phyloP scores from a whole-genome alignment of 208 protist genomes.

The Herpetomonas tarakana region DNA sequence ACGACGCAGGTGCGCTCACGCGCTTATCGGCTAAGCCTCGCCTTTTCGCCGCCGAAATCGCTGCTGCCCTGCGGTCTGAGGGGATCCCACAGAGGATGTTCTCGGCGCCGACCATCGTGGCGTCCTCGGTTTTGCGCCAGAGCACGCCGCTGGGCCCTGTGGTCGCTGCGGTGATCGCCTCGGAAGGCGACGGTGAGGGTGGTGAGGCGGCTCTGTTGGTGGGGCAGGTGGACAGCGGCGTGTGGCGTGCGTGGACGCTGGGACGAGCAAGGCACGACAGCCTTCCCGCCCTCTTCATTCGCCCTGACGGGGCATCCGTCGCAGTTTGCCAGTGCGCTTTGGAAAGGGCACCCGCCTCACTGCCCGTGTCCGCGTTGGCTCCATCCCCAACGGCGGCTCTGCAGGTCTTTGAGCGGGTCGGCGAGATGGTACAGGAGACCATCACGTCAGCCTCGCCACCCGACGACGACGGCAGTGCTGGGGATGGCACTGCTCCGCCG shows the following conservation, averaged over 20 bases:
- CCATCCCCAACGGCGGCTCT: neutral
- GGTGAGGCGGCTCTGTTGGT: neutral
- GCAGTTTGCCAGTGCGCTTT: neutral
- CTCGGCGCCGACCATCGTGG: neutral
- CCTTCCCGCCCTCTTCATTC: neutral
- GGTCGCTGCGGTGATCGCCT: neutral
- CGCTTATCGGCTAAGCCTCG: neutral
- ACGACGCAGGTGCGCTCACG: slow-evolving; percentile 8
- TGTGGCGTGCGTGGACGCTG: neutral
- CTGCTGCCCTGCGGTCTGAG: neutral
- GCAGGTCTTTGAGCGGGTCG: neutral
- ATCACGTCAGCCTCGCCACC: neutral
- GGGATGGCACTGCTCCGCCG: neutral
- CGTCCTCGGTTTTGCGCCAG: neutral
- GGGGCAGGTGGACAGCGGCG: neutral
- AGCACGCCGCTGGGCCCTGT: neutral
- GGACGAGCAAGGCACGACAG: neutral
- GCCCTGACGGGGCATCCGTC: neutral
- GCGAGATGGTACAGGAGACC: neutral
- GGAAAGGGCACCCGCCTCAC: too few relatives aligned
- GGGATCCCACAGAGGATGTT: neutral
- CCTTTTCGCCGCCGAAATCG: neutral
- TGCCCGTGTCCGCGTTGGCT: neutral
- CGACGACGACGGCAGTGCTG: neutral
- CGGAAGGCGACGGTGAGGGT: neutral